phyloP scores from a whole-genome alignment of 192 early-diverging fungal genomes.

The Podila verticillata region DNA sequence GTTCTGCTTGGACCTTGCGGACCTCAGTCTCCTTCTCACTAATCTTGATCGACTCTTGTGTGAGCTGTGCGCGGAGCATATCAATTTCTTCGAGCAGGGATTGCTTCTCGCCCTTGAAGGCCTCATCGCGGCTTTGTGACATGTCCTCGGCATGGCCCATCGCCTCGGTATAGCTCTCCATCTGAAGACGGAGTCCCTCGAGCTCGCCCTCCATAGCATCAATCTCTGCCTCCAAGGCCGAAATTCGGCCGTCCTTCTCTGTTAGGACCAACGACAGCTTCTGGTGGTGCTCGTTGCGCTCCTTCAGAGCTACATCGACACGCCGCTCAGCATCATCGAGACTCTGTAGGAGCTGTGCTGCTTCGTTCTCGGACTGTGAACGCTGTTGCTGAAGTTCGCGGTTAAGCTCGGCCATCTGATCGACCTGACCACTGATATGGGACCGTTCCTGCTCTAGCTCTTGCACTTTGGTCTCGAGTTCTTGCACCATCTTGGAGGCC shows the following conservation, averaged over 20 bases:
- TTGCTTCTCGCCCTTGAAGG: slow-evolving; percentile 43
- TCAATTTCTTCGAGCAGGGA: slow-evolving; percentile 48
- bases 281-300: slow-evolving; percentile 12
- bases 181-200: slow-evolving; percentile 32
- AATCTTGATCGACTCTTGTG: slow-evolving; percentile 1
- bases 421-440: slow-evolving; percentile 7
- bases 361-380: slow-evolving; percentile 3
- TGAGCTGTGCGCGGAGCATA: slow-evolving; percentile 19
- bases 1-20: not conserved
- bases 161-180: slow-evolving; percentile 35
- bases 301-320: not conserved
- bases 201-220: slow-evolving; percentile 35
- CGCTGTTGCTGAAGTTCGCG: slow-evolving; percentile 13
- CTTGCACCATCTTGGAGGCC: not conserved
- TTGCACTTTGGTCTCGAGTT: slow-evolving; percentile 5
- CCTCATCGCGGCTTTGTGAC: slow-evolving; percentile 25
- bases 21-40: not conserved
- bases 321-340: slow-evolving; percentile 14
- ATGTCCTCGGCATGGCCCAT: slow-evolving; percentile 40
- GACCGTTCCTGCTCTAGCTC: slow-evolving; percentile 9
- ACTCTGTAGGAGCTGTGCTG: not conserved
- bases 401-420: slow-evolving; percentile 5
- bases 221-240: slow-evolving; percentile 24
- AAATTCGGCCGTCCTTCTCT: slow-evolving; percentile 31
- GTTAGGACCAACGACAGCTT: not conserved